These are phyloP conservation scores for Microdochium bolleyi DNA, from an alignment of 2,329 filamentous ascomycete species.

Conservation along the genomic window DNA sequence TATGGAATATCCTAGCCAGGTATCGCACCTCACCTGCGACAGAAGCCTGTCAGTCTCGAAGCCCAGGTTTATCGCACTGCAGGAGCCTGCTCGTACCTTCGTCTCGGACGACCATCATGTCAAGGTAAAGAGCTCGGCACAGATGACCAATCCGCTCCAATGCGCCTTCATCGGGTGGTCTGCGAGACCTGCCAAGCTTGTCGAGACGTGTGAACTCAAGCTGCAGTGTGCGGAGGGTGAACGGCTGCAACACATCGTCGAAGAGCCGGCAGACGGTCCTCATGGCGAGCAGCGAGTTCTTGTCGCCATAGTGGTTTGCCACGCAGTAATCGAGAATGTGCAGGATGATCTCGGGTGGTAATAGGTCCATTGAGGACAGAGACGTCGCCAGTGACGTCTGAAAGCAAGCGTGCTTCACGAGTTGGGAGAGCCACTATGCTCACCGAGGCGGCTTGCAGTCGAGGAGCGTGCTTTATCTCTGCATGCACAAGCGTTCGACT, in stretches of 20 bases:
- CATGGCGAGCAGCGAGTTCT: slow-evolving; percentile 34
- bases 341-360: slow-evolving; percentile 39
- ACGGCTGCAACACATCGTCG: slow-evolving; percentile 35
- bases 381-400: too few relatives aligned
- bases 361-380: slow-evolving; percentile 28
- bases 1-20: slow-evolving; percentile 35
- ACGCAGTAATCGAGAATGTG: slow-evolving; percentile 35
- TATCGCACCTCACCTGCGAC: slow-evolving; percentile 37
- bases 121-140: slow-evolving; percentile 41
- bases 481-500: too few relatives aligned
- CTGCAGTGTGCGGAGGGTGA: slow-evolving; percentile 36
- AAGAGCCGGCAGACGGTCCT: slow-evolving; percentile 43
- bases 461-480: too few relatives aligned
- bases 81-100: slow-evolving; percentile 27
- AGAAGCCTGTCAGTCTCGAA: slow-evolving; percentile 1
- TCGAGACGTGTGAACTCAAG: slow-evolving; percentile 42
- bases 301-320: slow-evolving; percentile 25
- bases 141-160: slow-evolving; percentile 36
- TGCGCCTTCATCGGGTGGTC: slow-evolving; percentile 26
- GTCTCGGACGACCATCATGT: slow-evolving; percentile 45
- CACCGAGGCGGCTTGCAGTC: too few relatives aligned
- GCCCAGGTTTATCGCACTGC: slow-evolving; percentile 3
- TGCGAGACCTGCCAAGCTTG: slow-evolving; percentile 18
- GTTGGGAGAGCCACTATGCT: too few relatives aligned
- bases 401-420: too few relatives aligned